A percentile compares a stretch with the other conserved stretches of the same genome.
Conservation (phyloP, 352 stramenopile species). For the Hyaloperonospora arabidopsidis region DNA sequence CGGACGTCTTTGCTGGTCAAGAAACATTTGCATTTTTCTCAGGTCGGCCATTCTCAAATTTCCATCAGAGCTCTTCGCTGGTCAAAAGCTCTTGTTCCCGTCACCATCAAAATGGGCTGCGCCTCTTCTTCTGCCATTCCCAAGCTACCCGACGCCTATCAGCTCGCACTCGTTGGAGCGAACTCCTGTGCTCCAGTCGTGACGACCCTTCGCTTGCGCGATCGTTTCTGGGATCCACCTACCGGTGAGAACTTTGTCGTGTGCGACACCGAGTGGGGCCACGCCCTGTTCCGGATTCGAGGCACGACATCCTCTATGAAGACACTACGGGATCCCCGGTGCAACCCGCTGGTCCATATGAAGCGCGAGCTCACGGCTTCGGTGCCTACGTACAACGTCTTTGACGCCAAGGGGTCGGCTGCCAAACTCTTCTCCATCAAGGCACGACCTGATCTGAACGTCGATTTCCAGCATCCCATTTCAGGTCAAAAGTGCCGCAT, state of each 20-base stretch:
- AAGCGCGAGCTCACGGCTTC: slow-evolving; percentile 31
- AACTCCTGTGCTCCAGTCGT: slow-evolving; percentile 24
- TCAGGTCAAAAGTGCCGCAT: slow-evolving; percentile 30
- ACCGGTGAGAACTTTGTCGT: slow-evolving; percentile 32
- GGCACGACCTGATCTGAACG: slow-evolving; percentile 24
- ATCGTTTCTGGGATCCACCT: slow-evolving; percentile 27
- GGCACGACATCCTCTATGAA: slow-evolving; percentile 31
- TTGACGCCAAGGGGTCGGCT: slow-evolving; percentile 23
- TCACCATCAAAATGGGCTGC: slow-evolving; percentile 28
- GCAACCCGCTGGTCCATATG: slow-evolving; percentile 32
- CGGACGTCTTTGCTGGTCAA: no score
- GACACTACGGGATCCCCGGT: slow-evolving; percentile 22
- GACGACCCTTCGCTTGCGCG: slow-evolving; percentile 31
- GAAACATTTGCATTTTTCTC: no score
- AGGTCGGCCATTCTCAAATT: no score
- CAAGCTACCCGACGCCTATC: slow-evolving; percentile 16
- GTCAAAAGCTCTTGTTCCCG: no score
- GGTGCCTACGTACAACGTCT: slow-evolving; percentile 35
- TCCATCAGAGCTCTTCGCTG: no score
- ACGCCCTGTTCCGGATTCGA: slow-evolving; percentile 32
- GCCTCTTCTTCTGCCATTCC: slow-evolving; percentile 27
- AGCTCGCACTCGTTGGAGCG: slow-evolving; percentile 16
- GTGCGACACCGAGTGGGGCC: slow-evolving; percentile 23
- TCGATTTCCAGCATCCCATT: slow-evolving; percentile 22
- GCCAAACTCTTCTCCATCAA: slow-evolving; percentile 34